A percentile compares a stretch with the other conserved stretches of the same genome.
Conservation (phyloP, 305 asterid species). For the Fraxinus ornus region DNA sequence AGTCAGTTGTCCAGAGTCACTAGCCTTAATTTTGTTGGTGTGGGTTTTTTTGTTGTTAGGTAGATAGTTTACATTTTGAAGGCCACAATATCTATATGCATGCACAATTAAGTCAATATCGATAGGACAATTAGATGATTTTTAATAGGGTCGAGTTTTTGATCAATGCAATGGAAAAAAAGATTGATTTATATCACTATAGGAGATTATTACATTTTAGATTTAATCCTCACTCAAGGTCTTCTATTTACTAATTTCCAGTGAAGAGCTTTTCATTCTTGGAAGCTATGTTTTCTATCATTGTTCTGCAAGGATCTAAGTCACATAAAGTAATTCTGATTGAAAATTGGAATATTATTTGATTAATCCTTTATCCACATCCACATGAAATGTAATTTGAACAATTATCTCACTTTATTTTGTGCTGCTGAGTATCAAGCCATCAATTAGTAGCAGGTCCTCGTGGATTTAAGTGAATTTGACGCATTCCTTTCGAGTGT, state of each 20-base stretch:
- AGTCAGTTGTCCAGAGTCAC: not conserved
- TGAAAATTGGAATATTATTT: not conserved
- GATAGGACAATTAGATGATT: not conserved
- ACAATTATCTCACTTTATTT: not conserved
- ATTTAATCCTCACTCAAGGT: not conserved
- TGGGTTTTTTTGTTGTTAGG: not conserved
- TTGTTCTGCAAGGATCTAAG: not conserved
- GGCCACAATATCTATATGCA: not conserved
- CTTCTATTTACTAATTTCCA: not conserved
- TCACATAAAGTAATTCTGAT: constrained; percentile 11
- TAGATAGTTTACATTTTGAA: not conserved
- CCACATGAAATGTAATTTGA: constrained; percentile 1
- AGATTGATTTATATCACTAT: not conserved
- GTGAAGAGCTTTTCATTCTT: not conserved
- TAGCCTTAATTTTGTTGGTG: not conserved
- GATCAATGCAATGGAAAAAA: not conserved
- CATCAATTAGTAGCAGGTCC: not conserved
- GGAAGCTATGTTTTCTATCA: not conserved
- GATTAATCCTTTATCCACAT: not conserved
- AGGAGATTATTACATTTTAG: not conserved
- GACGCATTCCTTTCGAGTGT: not conserved
- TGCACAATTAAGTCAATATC: not conserved
- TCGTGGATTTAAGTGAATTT: not conserved
- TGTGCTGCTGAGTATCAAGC: not conserved
- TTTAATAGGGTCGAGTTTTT: not conserved